phyloP scores from a whole-genome alignment of 768 basidiomycete genomes.

The Coprinellus aureogranulatus region DNA sequence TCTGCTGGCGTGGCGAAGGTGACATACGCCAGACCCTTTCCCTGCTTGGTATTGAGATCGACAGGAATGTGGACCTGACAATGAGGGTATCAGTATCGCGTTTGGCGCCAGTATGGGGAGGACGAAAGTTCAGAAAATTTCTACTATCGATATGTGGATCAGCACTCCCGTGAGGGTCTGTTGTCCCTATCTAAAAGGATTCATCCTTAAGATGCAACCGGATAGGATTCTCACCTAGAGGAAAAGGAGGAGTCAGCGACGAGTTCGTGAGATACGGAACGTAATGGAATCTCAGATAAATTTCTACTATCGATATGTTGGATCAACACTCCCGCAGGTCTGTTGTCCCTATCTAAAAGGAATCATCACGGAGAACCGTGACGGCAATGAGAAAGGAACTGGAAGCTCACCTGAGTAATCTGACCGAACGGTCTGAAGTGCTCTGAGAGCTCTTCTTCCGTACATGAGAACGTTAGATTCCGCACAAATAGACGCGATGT shows the following conservation, averaged over 20 bases:
- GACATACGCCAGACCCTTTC: conserved; percentile 53
- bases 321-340: conserved; percentile 1
- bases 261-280: background rate
- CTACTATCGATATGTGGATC: conserved; percentile 7
- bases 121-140: conserved; percentile 28
- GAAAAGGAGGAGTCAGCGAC: background rate
- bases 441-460: conserved; percentile 62
- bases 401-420: conserved; percentile 65
- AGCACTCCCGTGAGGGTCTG: conserved; percentile 3
- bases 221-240: background rate
- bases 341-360: conserved; percentile 5
- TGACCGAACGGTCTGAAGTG: conserved; percentile 70
- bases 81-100: conserved; percentile 12
- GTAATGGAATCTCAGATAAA: conserved; percentile 31
- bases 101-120: background rate
- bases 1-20: conserved; percentile 39
- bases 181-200: conserved; percentile 3
- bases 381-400: conserved; percentile 5
- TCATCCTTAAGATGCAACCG: background rate
- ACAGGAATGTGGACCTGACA: conserved; percentile 49
- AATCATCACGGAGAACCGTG: conserved; percentile 2
- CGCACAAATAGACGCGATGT: conserved; percentile 87
- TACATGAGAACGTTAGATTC: conserved; percentile 89
- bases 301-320: conserved; percentile 9
- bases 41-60: conserved; percentile 41